These are phyloP conservation scores for Metschnikowia vanudenii DNA, from an alignment of 805 yeast species.

Conservation along the genomic window DNA sequence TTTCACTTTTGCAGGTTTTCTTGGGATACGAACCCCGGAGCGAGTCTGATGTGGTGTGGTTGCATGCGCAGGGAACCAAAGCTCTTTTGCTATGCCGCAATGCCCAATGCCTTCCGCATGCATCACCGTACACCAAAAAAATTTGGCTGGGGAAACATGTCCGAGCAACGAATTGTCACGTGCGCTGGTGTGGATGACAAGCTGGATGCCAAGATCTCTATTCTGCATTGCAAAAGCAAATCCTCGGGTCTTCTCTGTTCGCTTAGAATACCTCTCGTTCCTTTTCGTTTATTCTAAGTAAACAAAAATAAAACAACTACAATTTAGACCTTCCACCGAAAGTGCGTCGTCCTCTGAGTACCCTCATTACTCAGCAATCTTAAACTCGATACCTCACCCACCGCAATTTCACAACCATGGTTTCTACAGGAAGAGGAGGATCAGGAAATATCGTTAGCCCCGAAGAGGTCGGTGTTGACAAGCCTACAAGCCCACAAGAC, in stretches of 20 bases:
- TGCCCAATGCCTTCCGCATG: too few species aligned
- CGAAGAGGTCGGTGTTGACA: slow-evolving; percentile 11
- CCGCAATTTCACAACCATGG: slow-evolving; percentile 7
- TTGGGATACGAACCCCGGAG: too few species aligned
- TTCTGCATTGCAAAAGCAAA: background rate
- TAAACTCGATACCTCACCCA: background rate
- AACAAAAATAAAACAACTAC: background rate
- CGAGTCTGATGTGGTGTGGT: too few species aligned
- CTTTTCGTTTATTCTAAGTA: background rate
- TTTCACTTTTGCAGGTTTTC: too few species aligned
- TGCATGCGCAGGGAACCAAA: too few species aligned
- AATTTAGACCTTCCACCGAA: background rate
- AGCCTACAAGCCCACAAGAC: slow-evolving; percentile 7
- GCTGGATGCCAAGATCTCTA: slow-evolving; percentile 1
- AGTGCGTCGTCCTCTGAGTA: background rate
- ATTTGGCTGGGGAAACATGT: background rate
- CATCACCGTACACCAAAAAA: background rate
- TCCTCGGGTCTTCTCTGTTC: background rate
- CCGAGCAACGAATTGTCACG: slow-evolving; percentile 10
- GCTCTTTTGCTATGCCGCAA: too few species aligned
- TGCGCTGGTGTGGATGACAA: slow-evolving; percentile 5
- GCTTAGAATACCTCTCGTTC: background rate
- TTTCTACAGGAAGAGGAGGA: slow-evolving; percentile 41
- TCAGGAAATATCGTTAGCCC: slow-evolving; percentile 32
- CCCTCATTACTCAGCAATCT: background rate